phyloP scores from a whole-genome alignment of 257 asterid genomes.

The Ajuga chamaepitys region DNA sequence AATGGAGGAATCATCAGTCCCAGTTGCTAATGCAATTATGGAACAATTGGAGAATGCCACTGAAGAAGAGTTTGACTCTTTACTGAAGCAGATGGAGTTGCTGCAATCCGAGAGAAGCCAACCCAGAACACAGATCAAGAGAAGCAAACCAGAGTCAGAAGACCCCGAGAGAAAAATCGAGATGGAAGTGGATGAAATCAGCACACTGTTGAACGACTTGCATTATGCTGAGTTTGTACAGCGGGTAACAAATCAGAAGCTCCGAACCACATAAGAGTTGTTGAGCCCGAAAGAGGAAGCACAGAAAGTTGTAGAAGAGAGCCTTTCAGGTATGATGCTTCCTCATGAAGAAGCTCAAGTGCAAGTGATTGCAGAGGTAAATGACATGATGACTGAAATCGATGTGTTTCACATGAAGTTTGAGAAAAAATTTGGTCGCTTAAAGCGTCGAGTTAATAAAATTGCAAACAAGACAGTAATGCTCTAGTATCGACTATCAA shows the following conservation, averaged over 20 bases:
- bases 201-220: too few relatives aligned
- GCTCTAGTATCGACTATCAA: slow-evolving; percentile 73
- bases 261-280: too few relatives aligned
- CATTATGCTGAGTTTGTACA: too few relatives aligned
- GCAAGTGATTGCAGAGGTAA: too few relatives aligned
- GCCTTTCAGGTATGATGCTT: slow-evolving; percentile 29
- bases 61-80: slow-evolving; percentile 23
- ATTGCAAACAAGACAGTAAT: slow-evolving; percentile 52
- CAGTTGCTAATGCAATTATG: too few relatives aligned
- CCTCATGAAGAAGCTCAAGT: slow-evolving; percentile 51
- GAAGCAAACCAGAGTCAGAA: too few relatives aligned
- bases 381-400: too few relatives aligned
- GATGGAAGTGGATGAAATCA: too few relatives aligned
- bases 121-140: slow-evolving; percentile 32
- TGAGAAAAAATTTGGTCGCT: slow-evolving; percentile 89
- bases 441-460: slow-evolving; percentile 75
- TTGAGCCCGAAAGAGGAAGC: slow-evolving; percentile 63
- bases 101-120: slow-evolving; percentile 44
- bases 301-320: slow-evolving; percentile 43
- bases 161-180: too few relatives aligned
- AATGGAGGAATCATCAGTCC: too few relatives aligned
- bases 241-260: too few relatives aligned
- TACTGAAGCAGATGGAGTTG: slow-evolving; percentile 38
- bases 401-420: slow-evolving; percentile 70
- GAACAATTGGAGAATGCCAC: too few relatives aligned